Evolutionary conservation across 257 asterid genomes (phyloP).

Genomic region (Mitragyna speciosa): DNA sequence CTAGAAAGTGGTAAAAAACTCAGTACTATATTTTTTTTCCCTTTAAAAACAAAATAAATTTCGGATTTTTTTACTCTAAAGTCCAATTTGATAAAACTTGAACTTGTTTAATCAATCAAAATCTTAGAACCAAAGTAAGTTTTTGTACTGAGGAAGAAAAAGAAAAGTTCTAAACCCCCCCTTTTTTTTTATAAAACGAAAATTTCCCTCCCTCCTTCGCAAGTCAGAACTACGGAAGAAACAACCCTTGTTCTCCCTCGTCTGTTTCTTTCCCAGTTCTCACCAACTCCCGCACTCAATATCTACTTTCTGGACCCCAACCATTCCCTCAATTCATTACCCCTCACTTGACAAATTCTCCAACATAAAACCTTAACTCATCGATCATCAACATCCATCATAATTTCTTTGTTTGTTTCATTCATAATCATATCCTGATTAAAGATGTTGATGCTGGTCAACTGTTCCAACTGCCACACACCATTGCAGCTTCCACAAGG

Average conservation of each 20-base stretch:
- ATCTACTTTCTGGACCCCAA: background rate
- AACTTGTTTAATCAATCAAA: no score
- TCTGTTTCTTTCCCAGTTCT: background rate
- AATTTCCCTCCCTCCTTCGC: conserved; percentile 16
- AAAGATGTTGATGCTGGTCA: conserved; percentile 65
- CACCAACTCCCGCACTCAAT: background rate
- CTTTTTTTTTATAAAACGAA: background rate
- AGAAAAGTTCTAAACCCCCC: no score
- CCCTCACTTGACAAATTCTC: background rate
- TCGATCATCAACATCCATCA: conserved; percentile 23
- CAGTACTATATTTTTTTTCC: no score
- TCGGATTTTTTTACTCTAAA: no score
- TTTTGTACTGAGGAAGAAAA: no score
- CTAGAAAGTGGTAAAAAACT: no score
- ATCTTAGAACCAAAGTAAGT: no score
- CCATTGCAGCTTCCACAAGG: conserved; percentile 81
- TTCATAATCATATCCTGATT: background rate
- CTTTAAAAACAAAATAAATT: no score
- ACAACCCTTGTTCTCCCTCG: background rate
- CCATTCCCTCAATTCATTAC: no score
- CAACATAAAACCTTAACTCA: background rate
- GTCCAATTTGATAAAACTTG: no score
- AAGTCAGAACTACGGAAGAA: background rate
- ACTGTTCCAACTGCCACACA: conserved; percentile 78
- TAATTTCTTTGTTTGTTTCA: background rate